Percentiles rank a stretch among this genome's conserved stretches.
These are phyloP conservation scores for Abelmoschus esculentus DNA, from an alignment of 345 rosid species.

Conservation along the genomic window DNA sequence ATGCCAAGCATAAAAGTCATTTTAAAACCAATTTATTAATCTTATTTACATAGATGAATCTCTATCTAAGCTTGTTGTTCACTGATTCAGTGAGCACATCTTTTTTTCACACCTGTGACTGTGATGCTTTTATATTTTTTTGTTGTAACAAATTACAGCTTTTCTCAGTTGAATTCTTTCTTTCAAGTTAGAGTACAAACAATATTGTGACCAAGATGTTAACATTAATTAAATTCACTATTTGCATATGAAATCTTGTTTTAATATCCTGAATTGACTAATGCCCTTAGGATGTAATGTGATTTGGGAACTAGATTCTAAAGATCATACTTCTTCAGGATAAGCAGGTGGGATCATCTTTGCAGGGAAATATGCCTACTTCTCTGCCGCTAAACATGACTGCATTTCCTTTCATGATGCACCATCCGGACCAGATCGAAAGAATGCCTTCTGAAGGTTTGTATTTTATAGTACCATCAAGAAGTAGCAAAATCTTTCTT, in stretches of 20 bases:
- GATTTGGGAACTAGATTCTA: conserved; percentile 37
- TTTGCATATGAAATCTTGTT: background rate
- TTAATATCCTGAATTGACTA: conserved; percentile 30
- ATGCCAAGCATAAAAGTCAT: background rate
- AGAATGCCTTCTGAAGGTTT: conserved; percentile 49
- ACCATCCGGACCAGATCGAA: conserved; percentile 33
- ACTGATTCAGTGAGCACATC: background rate
- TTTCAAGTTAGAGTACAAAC: background rate
- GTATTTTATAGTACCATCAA: conserved; percentile 1
- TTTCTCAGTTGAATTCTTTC: background rate
- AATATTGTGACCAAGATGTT: background rate
- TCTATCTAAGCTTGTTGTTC: background rate
- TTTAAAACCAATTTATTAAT: background rate
- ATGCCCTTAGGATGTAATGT: conserved; percentile 31
- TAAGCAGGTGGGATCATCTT: conserved; percentile 52
- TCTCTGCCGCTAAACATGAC: conserved; percentile 40
- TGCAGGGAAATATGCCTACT: conserved; percentile 39
- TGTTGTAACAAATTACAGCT: background rate
- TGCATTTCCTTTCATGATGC: conserved; percentile 41
- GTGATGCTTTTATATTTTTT: background rate
- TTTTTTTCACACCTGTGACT: background rate
- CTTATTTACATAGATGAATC: background rate
- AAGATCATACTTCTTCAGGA: conserved; percentile 54
- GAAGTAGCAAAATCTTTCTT: background rate
- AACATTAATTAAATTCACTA: background rate